Conservation (phyloP, 148 eudicot species). For the Mesembryanthemum crystallinum region DNA sequence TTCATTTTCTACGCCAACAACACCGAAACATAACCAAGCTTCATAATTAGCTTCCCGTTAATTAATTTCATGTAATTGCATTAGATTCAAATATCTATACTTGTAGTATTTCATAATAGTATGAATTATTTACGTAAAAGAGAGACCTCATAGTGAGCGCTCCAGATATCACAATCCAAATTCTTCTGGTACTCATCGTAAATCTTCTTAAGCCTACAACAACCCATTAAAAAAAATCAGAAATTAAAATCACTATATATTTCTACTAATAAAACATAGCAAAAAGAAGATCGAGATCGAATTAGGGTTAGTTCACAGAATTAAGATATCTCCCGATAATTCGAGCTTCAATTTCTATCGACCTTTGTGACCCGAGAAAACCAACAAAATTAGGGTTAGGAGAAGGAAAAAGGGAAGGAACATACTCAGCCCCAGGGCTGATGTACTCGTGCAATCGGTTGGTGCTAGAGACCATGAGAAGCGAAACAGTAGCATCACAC, state of each 20-base stretch:
- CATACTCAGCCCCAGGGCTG: constrained; percentile 45
- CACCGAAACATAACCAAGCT: too few relatives aligned
- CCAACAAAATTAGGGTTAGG: background rate
- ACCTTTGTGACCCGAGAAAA: too few relatives aligned
- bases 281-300: background rate
- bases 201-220: constrained; percentile 56
- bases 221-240: background rate
- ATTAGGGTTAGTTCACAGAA: background rate
- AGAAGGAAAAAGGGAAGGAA: too few relatives aligned
- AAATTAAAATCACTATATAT: background rate
- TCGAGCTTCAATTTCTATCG: too few relatives aligned
- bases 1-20: constrained; percentile 45
- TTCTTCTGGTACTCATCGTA: constrained; percentile 59
- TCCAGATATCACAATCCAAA: constrained; percentile 53
- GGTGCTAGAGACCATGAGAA: constrained; percentile 46
- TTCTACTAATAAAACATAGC: background rate
- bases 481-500: constrained; percentile 58
- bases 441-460: constrained; percentile 40
- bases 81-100: too few relatives aligned
- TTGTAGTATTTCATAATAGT: too few relatives aligned
- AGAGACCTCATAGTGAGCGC: constrained; percentile 50
- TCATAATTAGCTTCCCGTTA: too few relatives aligned
- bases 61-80: too few relatives aligned
- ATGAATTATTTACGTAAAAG: too few relatives aligned
- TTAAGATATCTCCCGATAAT: too few relatives aligned